phyloP scores from a whole-genome alignment of 441 rosid species.

The Corymbia citriodora region DNA sequence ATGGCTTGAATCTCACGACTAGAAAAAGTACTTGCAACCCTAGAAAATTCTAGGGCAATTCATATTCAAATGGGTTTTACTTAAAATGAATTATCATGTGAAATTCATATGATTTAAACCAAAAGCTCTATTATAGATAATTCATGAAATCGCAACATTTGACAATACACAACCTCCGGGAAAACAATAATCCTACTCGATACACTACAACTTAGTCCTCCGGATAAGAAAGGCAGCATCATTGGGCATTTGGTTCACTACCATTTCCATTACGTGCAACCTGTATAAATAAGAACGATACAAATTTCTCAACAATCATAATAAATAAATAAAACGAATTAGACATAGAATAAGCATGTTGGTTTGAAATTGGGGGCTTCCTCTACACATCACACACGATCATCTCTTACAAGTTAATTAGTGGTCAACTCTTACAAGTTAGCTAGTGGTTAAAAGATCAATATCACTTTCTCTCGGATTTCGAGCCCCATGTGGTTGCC shows the following conservation, averaged over 20 bases:
- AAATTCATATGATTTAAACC: neutral
- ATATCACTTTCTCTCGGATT: neutral
- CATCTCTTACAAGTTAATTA: neutral
- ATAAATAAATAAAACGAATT: neutral
- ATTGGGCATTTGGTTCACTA: fast-evolving
- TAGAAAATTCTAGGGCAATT: neutral
- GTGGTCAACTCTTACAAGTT: neutral
- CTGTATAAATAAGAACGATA: fast-evolving
- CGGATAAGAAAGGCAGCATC: neutral
- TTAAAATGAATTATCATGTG: neutral
- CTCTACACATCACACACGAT: neutral
- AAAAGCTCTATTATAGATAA: neutral
- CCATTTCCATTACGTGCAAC: neutral
- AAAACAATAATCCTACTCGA: neutral
- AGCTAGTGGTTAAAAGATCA: neutral
- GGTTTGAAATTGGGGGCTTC: neutral
- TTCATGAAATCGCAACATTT: neutral
- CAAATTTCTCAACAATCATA: neutral
- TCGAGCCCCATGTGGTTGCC: neutral
- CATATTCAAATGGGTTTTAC: neutral
- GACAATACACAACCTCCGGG: neutral
- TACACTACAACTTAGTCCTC: neutral
- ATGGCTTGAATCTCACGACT: neutral
- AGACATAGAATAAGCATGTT: neutral
- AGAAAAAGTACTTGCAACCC: neutral